These are phyloP conservation scores for Cladosporium phlei DNA, from an alignment of 2,329 filamentous ascomycete genomes.

Conservation along the genomic window DNA sequence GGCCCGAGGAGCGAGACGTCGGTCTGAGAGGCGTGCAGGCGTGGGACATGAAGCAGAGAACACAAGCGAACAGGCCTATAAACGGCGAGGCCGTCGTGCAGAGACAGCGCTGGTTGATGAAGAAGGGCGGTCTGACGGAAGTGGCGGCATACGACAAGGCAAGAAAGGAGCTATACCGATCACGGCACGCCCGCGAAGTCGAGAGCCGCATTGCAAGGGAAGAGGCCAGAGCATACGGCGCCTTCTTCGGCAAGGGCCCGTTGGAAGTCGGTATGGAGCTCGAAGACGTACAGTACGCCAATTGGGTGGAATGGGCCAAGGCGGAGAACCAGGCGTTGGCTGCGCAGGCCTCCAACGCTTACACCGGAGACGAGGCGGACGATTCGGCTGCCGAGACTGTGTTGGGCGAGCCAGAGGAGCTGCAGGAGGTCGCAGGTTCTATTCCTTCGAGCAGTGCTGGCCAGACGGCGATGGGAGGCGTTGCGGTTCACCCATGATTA, in stretches of 20 bases:
- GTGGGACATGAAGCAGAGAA: conserved; percentile 43
- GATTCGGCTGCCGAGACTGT: conserved; percentile 29
- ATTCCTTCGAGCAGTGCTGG: conserved; percentile 31
- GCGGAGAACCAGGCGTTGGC: conserved; percentile 47
- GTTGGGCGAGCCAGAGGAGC: conserved; percentile 31
- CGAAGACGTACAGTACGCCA: conserved; percentile 74
- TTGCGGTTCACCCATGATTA: conserved; percentile 32
- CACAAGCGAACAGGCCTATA: conserved; percentile 69
- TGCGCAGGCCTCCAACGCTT: conserved; percentile 44
- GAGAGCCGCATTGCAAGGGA: conserved; percentile 78
- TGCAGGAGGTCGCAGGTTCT: conserved; percentile 33
- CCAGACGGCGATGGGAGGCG: conserved; percentile 35
- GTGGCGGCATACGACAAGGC: conserved; percentile 77
- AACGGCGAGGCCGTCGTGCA: conserved; percentile 75
- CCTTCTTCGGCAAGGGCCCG: conserved; percentile 76
- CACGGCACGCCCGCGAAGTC: conserved; percentile 78
- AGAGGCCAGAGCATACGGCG: conserved; percentile 79
- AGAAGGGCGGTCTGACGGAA: conserved; percentile 37
- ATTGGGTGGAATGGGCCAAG: conserved; percentile 77
- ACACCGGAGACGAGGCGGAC: conserved; percentile 34
- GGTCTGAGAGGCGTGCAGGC: conserved; percentile 4
- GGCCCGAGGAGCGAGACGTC: conserved; percentile 10
- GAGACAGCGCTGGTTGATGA: conserved; percentile 80
- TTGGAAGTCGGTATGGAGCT: conserved; percentile 75
- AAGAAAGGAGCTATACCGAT: conserved; percentile 82